phyloP scores from a whole-genome alignment of 108 stramenopile species.

The Seminavis robusta region DNA sequence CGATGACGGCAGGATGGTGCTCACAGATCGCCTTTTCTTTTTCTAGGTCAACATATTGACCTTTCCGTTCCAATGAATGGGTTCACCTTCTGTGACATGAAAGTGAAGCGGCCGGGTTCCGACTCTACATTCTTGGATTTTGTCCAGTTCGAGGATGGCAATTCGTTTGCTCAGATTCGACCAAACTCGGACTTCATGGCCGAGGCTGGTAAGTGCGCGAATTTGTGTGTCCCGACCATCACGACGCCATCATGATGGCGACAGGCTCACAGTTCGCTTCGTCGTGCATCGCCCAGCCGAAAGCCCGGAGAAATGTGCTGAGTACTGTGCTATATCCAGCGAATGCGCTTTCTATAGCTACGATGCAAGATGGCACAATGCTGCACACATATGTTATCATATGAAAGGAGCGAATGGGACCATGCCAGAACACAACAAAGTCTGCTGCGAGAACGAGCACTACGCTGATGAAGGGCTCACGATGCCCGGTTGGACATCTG shows the following conservation, averaged over 20 bases:
- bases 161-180: neutral
- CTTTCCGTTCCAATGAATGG: neutral
- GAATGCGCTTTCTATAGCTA: conserved; percentile 19
- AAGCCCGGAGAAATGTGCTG: conserved; percentile 3
- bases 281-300: too few species aligned
- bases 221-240: too few species aligned
- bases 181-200: conserved; percentile 21
- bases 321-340: neutral
- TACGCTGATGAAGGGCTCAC: conserved; percentile 12
- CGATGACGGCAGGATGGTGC: too few species aligned
- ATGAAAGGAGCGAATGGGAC: neutral
- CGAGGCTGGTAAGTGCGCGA: too few species aligned
- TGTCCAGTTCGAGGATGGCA: conserved; percentile 8
- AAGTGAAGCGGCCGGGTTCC: conserved; percentile 5
- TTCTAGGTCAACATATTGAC: too few species aligned
- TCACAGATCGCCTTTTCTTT: neutral
- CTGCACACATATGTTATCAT: conserved; percentile 5
- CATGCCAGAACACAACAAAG: neutral
- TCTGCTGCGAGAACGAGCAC: conserved; percentile 19
- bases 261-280: too few species aligned
- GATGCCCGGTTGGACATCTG: conserved; percentile 15
- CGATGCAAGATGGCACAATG: conserved; percentile 8
- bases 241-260: too few species aligned
- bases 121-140: conserved; percentile 25
- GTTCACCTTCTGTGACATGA: conserved; percentile 19